These are phyloP conservation scores for Pyrenochaeta sp. DNA, from an alignment of 2,329 filamentous ascomycete genomes.

Conservation along the genomic window DNA sequence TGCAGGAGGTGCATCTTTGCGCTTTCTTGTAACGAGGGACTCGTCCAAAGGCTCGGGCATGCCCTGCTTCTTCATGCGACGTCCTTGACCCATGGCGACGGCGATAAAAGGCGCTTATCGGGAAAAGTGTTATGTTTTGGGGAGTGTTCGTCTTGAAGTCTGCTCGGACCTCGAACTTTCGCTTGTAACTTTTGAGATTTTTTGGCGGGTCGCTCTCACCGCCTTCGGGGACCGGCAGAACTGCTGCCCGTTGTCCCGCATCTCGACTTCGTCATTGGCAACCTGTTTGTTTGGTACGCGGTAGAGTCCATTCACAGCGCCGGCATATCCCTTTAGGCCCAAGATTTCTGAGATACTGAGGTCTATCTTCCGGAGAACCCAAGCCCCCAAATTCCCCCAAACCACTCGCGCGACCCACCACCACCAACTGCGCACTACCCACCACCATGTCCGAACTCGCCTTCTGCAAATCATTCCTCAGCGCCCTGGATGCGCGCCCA, in stretches of 20 bases:
- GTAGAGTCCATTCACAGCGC: too few relatives aligned
- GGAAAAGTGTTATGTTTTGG: constrained; percentile 7
- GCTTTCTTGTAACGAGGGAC: constrained; percentile 77
- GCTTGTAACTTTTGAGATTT: too few relatives aligned
- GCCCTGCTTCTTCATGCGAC: constrained; percentile 96
- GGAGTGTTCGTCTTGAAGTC: constrained; percentile 11
- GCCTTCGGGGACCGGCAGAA: constrained; percentile 28
- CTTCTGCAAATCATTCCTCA: constrained; percentile 85
- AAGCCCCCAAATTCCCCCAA: not conserved
- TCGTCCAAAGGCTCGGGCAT: constrained; percentile 84
- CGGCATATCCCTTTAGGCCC: too few relatives aligned
- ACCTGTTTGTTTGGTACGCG: constrained; percentile 7
- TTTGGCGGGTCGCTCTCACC: constrained; percentile 27
- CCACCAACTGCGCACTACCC: not conserved
- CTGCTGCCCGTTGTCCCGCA: constrained; percentile 23
- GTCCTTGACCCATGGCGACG: constrained; percentile 78
- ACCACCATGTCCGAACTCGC: constrained; percentile 67
- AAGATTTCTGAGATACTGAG: too few relatives aligned
- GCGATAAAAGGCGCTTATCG: constrained; percentile 1
- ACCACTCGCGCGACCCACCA: not conserved
- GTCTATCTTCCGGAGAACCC: too few relatives aligned
- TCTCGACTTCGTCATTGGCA: constrained; percentile 40
- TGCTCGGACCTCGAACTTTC: constrained; percentile 29
- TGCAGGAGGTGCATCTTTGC: constrained; percentile 75
- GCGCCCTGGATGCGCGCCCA: constrained; percentile 78